phyloP scores from a whole-genome alignment of 768 basidiomycete genomes.

The Gelatoporia subvermispora region DNA sequence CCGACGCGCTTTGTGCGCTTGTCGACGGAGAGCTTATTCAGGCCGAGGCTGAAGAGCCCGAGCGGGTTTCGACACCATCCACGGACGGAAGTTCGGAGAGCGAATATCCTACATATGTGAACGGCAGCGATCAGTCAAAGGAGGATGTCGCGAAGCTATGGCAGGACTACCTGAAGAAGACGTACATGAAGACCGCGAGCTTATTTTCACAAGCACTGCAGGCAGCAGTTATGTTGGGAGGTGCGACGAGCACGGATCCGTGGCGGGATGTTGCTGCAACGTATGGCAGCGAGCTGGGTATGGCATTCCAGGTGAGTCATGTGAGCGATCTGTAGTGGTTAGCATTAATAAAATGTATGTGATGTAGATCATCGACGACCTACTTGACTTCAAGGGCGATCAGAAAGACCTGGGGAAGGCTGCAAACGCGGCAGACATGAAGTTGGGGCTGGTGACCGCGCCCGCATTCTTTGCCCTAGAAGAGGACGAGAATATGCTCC shows the following conservation, averaged over 20 bases:
- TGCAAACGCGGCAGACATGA: neutral
- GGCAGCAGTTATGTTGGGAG: neutral
- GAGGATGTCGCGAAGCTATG: neutral
- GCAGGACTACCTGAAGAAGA: neutral
- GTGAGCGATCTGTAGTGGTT: neutral
- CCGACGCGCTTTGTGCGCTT: neutral
- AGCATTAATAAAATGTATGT: neutral
- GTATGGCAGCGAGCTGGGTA: neutral
- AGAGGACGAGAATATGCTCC: neutral
- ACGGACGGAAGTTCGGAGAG: no score
- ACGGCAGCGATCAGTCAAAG: no score
- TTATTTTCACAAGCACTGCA: neutral
- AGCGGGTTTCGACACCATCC: neutral
- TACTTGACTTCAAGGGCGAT: no score
- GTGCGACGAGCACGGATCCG: neutral
- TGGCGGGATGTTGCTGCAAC: neutral
- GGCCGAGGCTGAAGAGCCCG: neutral
- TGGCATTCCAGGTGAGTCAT: neutral
- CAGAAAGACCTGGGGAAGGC: no score
- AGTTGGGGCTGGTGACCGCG: neutral
- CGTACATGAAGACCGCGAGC: constrained; percentile 2
- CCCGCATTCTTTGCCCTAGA: neutral
- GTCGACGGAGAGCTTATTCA: constrained; percentile 1
- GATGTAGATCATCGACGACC: neutral
- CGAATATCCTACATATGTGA: no score